Evolutionary conservation across 2,329 filamentous ascomycete genomes (phyloP).

Genomic region (Rasamsonia emersonii): DNA sequence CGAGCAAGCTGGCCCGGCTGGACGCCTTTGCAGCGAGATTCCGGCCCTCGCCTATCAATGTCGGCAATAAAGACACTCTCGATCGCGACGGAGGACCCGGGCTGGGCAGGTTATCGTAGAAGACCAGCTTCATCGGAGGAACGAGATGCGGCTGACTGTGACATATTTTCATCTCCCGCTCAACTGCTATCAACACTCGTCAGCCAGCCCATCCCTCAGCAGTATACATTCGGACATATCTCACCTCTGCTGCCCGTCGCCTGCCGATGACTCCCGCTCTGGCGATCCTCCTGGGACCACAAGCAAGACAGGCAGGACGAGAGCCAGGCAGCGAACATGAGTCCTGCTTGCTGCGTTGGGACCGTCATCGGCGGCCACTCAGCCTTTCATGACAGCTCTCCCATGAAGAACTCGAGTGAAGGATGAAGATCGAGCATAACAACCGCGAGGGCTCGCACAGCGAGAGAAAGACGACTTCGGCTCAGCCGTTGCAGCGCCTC

Average conservation of each 20-base stretch:
- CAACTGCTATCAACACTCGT: constrained; percentile 21
- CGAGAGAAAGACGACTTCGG: constrained; percentile 1
- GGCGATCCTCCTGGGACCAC: constrained; percentile 19
- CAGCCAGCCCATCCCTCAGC: constrained; percentile 1
- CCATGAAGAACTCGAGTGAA: constrained; percentile 2
- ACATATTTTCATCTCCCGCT: constrained; percentile 37
- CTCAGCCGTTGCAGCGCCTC: too few species aligned
- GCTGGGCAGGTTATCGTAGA: constrained; percentile 33
- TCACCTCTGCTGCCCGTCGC: constrained; percentile 15
- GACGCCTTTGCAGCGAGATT: constrained; percentile 31
- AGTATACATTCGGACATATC: neutral
- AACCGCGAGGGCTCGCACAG: neutral
- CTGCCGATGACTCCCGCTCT: constrained; percentile 16
- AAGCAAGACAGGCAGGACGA: constrained; percentile 31
- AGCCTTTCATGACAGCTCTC: constrained; percentile 12
- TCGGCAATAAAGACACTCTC: constrained; percentile 24
- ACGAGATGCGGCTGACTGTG: constrained; percentile 39
- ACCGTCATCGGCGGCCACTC: constrained; percentile 27
- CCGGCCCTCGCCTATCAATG: constrained; percentile 32
- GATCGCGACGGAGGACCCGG: constrained; percentile 21
- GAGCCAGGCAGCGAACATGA: constrained; percentile 32
- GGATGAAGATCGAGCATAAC: constrained; percentile 1
- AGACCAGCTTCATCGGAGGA: constrained; percentile 37
- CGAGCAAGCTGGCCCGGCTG: constrained; percentile 32
- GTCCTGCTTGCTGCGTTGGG: constrained; percentile 30